phyloP scores from a whole-genome alignment of 768 basidiomycete genomes.

The Russula foetens region DNA sequence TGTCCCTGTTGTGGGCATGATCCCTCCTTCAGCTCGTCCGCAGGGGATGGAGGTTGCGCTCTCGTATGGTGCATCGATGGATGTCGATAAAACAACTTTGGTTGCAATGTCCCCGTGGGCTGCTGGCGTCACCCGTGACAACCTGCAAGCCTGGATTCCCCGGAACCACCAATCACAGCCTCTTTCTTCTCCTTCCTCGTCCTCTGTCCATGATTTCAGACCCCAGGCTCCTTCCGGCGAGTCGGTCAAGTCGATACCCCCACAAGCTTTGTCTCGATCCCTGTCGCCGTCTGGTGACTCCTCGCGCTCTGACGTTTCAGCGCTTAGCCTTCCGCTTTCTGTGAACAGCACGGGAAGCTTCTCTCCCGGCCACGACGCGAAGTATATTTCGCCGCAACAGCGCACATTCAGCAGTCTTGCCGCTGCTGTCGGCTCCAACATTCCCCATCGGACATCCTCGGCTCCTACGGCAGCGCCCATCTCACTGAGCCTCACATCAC shows the following conservation, averaged over 20 bases:
- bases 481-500: not conserved
- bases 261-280: constrained; percentile 13
- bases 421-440: not conserved
- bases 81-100: not conserved
- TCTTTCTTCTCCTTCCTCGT: constrained; percentile 13
- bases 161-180: constrained; percentile 1
- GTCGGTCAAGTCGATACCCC: not conserved
- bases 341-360: not conserved
- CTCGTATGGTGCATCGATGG: constrained; percentile 1
- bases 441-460: not conserved
- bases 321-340: not conserved
- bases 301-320: constrained; percentile 4
- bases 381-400: not conserved
- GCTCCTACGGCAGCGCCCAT: not conserved
- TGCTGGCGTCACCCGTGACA: not conserved
- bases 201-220: constrained; percentile 2
- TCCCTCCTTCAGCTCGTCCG: not conserved
- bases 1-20: constrained; percentile 14
- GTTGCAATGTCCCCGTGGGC: constrained; percentile 8
- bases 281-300: constrained; percentile 14
- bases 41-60: not conserved
- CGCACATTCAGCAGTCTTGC: not conserved
- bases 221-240: not conserved
- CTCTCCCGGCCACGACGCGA: constrained; percentile 3
- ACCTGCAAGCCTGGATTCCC: constrained; percentile 12